These are phyloP conservation scores for Fusarium subglutinans DNA, from an alignment of 2,329 filamentous ascomycete species.

Conservation along the genomic window DNA sequence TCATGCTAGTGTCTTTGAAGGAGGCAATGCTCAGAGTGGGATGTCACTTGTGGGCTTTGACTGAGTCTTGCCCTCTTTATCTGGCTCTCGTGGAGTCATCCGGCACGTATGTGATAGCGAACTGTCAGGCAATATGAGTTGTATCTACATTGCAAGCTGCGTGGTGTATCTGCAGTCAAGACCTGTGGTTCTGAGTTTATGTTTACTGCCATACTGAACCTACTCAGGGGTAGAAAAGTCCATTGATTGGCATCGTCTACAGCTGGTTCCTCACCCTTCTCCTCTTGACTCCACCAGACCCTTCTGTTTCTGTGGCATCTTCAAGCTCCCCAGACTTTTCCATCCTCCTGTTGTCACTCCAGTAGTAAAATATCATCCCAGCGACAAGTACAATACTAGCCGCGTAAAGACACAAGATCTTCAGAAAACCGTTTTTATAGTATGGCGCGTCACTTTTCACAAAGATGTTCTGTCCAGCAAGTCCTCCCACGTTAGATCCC, in stretches of 20 bases:
- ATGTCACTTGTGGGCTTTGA: background rate
- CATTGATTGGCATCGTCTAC: background rate
- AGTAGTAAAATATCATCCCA: conserved; percentile 11
- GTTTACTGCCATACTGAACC: no score
- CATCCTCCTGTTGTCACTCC: background rate
- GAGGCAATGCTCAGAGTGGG: fast-evolving
- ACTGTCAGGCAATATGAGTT: background rate
- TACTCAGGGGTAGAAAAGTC: fast-evolving
- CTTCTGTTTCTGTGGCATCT: fast-evolving
- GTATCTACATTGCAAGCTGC: background rate
- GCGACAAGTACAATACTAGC: conserved; percentile 2
- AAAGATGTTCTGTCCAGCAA: background rate
- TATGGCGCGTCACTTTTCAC: background rate
- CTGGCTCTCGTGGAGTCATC: no score
- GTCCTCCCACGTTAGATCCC: background rate
- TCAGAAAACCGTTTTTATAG: background rate
- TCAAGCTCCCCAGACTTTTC: background rate
- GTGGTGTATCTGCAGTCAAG: background rate
- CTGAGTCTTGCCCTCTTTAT: no score
- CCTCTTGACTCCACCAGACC: fast-evolving
- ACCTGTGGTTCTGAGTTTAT: background rate
- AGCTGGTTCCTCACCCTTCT: background rate
- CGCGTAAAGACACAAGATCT: background rate
- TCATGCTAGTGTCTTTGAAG: background rate
- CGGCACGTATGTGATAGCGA: fast-evolving